Percentiles rank a stretch among this genome's conserved stretches.
phyloP scores from a whole-genome alignment of 1,284 basidiomycete species.

The Irpex rosettiformis region DNA sequence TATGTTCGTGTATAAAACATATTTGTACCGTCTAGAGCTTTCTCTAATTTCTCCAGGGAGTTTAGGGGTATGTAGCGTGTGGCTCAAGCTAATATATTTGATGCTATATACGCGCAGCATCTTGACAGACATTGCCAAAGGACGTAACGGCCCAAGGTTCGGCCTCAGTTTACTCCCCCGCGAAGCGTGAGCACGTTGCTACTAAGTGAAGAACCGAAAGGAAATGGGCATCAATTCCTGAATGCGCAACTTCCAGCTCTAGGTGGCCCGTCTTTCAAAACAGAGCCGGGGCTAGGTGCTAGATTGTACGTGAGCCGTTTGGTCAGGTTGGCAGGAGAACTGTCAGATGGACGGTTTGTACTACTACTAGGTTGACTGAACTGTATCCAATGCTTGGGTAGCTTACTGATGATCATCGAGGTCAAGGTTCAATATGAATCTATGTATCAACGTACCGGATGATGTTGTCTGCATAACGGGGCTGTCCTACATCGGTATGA shows the following conservation, averaged over 20 bases:
- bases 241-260: not conserved
- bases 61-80: not conserved
- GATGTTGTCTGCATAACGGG: not conserved
- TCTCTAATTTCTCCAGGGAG: not conserved
- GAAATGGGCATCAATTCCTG: not conserved
- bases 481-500: not conserved
- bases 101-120: not conserved
- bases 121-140: not conserved
- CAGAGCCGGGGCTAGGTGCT: no score
- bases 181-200: not conserved
- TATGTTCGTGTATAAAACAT: no score
- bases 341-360: not conserved
- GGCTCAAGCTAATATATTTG: not conserved
- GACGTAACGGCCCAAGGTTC: not conserved
- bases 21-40: no score
- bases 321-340: not conserved
- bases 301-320: not conserved
- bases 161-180: not conserved
- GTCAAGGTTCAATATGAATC: not conserved
- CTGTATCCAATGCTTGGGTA: not conserved
- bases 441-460: not conserved
- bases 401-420: not conserved
- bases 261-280: no score
- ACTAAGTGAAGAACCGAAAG: not conserved
- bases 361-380: not conserved